phyloP scores from a whole-genome alignment of 1,139 yeast species.

The Yamadazyma pseudoaaseri region DNA sequence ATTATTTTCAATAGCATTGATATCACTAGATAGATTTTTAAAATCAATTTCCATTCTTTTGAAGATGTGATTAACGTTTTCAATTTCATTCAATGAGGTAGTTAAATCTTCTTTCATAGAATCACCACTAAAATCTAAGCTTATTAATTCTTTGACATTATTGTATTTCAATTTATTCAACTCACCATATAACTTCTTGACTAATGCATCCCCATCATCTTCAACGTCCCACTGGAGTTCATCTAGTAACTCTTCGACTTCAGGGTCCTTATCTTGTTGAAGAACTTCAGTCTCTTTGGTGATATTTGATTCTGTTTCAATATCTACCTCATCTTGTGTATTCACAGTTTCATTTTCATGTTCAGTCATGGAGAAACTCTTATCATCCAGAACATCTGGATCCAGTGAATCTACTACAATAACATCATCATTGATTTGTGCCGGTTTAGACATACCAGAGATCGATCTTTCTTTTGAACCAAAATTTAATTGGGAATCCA shows the following conservation, averaged over 20 bases:
- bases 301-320: conserved; percentile 21
- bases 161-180: conserved; percentile 36
- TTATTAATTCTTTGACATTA: conserved; percentile 37
- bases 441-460: background rate
- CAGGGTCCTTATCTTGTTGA: conserved; percentile 39
- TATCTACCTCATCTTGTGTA: conserved; percentile 11
- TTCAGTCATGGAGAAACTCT: conserved; percentile 15
- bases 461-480: conserved; percentile 4
- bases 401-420: conserved; percentile 14
- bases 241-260: conserved; percentile 66
- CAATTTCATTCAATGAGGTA: conserved; percentile 60
- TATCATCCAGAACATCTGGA: conserved; percentile 14
- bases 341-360: conserved; percentile 12
- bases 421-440: conserved; percentile 5
- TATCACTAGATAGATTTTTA: conserved; percentile 55
- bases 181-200: conserved; percentile 56
- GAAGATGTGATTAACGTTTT: conserved; percentile 53
- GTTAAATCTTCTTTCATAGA: conserved; percentile 34
- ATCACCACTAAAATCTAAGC: conserved; percentile 40
- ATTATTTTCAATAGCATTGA: conserved; percentile 69
- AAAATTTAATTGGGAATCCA: conserved; percentile 35
- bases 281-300: conserved; percentile 15
- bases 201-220: conserved; percentile 59
- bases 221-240: conserved; percentile 72
- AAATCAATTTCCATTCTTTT: conserved; percentile 45